Conservation (phyloP, 768 basidiomycete genomes). For the Chalciporus piperatus region DNA sequence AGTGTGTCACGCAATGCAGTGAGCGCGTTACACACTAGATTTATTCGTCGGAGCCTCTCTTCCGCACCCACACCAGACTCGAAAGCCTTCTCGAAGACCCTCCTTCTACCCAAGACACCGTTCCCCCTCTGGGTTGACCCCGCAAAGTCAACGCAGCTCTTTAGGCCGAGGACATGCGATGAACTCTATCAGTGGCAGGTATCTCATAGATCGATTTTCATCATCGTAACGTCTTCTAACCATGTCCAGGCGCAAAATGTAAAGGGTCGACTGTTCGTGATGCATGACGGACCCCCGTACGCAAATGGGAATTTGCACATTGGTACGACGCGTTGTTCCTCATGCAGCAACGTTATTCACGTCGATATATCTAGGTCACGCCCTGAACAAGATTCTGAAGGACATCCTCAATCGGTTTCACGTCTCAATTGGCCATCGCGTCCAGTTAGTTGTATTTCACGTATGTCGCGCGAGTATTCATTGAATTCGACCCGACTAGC, state of each 20-base stretch:
- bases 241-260: slow-evolving; percentile 58
- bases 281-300: slow-evolving; percentile 97
- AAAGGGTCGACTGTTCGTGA: slow-evolving; percentile 69
- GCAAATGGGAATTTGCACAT: slow-evolving; percentile 96
- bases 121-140: slow-evolving; percentile 76
- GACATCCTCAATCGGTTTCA: slow-evolving; percentile 93
- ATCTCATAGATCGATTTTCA: slow-evolving; percentile 21
- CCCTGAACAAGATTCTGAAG: slow-evolving; percentile 93
- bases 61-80: slow-evolving; percentile 11
- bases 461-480: background rate
- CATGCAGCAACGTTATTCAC: background rate
- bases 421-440: slow-evolving; percentile 68
- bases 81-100: slow-evolving; percentile 54
- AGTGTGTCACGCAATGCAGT: slow-evolving; percentile 15
- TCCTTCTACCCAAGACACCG: slow-evolving; percentile 77
- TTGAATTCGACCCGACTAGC: slow-evolving; percentile 39
- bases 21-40: slow-evolving; percentile 8
- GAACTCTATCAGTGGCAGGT: slow-evolving; percentile 81
- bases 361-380: slow-evolving; percentile 63
- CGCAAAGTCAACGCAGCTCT: slow-evolving; percentile 55
- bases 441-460: slow-evolving; percentile 59
- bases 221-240: background rate
- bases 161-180: slow-evolving; percentile 62
- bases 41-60: slow-evolving; percentile 14
- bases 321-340: slow-evolving; percentile 47